phyloP scores from a whole-genome alignment of 768 basidiomycete species.

The Phanerochaete carnosa region DNA sequence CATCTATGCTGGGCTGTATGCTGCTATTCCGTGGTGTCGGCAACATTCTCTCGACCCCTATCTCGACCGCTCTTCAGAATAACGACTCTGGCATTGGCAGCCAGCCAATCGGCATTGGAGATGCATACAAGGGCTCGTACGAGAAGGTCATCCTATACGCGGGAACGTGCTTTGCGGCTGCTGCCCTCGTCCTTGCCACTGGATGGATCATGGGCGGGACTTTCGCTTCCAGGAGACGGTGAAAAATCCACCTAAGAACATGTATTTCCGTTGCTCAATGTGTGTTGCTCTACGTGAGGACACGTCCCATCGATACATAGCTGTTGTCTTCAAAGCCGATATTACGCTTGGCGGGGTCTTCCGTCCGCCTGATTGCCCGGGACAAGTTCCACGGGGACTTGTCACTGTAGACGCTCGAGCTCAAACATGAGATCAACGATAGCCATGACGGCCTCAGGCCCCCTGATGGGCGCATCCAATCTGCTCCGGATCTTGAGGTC shows the following conservation, averaged over 20 bases:
- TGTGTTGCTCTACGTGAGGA: no score
- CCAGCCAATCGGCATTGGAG: neutral
- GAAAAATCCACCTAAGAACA: no score
- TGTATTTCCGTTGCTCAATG: no score
- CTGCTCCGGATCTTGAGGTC: no score
- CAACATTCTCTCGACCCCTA: slow-evolving; percentile 26
- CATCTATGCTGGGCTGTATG: slow-evolving; percentile 20
- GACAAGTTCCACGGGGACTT: no score
- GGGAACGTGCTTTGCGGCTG: slow-evolving; percentile 28
- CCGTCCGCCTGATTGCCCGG: no score
- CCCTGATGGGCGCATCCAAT: neutral
- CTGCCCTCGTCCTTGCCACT: slow-evolving; percentile 18
- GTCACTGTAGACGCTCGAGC: no score
- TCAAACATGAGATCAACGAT: no score
- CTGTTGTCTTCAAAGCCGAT: no score
- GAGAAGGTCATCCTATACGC: slow-evolving; percentile 28
- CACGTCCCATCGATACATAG: no score
- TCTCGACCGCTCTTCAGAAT: slow-evolving; percentile 19
- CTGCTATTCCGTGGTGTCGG: slow-evolving; percentile 24
- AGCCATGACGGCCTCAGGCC: no score
- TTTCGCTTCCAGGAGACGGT: neutral
- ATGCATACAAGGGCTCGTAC: slow-evolving; percentile 19
- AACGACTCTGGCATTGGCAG: neutral
- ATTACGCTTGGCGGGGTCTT: no score
- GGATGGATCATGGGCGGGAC: slow-evolving; percentile 15